Evolutionary conservation across 768 basidiomycete genomes (phyloP).

Genomic region (Lepiota venenata): DNA sequence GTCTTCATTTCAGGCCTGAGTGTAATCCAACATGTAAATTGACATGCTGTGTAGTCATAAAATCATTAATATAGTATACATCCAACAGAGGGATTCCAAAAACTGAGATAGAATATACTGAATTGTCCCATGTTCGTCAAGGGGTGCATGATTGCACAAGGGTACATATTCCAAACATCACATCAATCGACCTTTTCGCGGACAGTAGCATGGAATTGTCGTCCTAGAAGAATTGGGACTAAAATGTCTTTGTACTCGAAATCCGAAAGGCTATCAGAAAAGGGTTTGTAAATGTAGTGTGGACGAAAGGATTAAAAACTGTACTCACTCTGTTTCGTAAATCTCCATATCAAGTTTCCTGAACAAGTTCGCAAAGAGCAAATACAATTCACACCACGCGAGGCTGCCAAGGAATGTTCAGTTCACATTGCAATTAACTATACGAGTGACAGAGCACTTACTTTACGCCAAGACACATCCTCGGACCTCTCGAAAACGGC

Average conservation of each 20-base stretch:
- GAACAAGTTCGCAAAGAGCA: slow-evolving; percentile 29
- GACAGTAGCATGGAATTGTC: slow-evolving; percentile 12
- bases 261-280: background rate
- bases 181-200: slow-evolving; percentile 6
- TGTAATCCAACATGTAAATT: too few relatives aligned
- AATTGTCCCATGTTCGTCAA: too few relatives aligned
- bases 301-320: background rate
- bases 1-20: too few relatives aligned
- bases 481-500: slow-evolving; percentile 40
- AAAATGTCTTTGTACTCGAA: slow-evolving; percentile 13
- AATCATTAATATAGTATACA: too few relatives aligned
- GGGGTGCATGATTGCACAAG: background rate
- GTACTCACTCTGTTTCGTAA: slow-evolving; percentile 11
- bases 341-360: slow-evolving; percentile 23
- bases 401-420: slow-evolving; percentile 18
- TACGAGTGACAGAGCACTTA: slow-evolving; percentile 17
- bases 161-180: background rate
- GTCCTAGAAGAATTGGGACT: slow-evolving; percentile 11
- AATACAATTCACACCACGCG: slow-evolving; percentile 28
- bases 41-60: too few relatives aligned
- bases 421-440: too few relatives aligned
- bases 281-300: background rate
- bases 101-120: too few relatives aligned
- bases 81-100: too few relatives aligned
- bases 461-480: slow-evolving; percentile 43